Percentiles rank a stretch among this genome's conserved stretches.
These are phyloP conservation scores for Filobasidium wieringae DNA, from an alignment of 768 basidiomycete species.

Conservation along the genomic window DNA sequence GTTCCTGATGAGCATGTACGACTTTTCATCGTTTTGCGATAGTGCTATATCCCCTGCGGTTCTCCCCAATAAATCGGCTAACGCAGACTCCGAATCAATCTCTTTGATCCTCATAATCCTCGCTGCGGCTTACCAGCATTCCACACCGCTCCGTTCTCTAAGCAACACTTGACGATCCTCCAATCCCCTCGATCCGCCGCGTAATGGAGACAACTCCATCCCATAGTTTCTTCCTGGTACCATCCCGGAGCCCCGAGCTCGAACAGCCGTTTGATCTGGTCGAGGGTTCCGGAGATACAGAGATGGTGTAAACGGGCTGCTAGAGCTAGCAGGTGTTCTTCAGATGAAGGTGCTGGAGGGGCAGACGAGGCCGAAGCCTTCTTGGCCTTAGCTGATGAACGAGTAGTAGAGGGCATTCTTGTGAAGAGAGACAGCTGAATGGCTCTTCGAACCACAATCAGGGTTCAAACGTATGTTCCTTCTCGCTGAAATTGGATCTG, in stretches of 20 bases:
- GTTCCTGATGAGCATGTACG: constrained; percentile 72
- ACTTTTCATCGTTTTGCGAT: constrained; percentile 63
- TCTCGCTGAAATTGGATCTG: too few species aligned
- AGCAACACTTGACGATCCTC: constrained; percentile 53
- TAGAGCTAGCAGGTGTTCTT: not conserved
- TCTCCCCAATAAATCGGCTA: constrained; percentile 64
- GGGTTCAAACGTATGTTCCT: too few species aligned
- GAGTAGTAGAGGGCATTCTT: not conserved
- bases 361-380: not conserved
- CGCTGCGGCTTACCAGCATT: constrained; percentile 53
- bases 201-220: constrained; percentile 73
- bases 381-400: not conserved
- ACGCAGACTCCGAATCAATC: not conserved
- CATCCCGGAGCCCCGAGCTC: constrained; percentile 56
- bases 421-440: too few species aligned
- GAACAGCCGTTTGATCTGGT: constrained; percentile 27
- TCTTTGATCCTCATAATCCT: constrained; percentile 17
- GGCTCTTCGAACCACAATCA: too few species aligned
- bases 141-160: constrained; percentile 82
- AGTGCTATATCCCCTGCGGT: constrained; percentile 85
- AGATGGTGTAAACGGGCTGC: not conserved
- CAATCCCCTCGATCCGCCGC: constrained; percentile 54
- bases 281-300: not conserved
- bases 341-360: not conserved
- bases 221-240: constrained; percentile 72